Conservation (phyloP, 2,329 filamentous ascomycete genomes). For the Aspergillus nomiae region DNA sequence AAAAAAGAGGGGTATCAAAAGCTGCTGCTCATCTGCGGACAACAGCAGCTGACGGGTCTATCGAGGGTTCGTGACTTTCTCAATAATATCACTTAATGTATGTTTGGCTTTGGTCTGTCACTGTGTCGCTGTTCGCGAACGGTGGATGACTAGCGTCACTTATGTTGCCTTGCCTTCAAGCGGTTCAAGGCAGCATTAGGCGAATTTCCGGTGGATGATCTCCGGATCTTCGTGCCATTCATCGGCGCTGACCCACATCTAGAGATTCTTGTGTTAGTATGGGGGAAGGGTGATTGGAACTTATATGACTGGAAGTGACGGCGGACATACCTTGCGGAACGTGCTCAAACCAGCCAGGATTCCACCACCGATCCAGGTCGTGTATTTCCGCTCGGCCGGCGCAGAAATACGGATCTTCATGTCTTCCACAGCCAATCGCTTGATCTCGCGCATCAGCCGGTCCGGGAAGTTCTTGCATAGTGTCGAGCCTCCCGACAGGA, state of each 20-base stretch:
- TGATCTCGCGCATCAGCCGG: conserved; percentile 85
- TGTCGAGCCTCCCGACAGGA: conserved; percentile 92
- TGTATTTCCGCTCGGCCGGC: conserved; percentile 96
- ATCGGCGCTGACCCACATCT: conserved; percentile 99
- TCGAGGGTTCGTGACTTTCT: conserved; percentile 6
- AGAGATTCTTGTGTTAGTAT: background rate
- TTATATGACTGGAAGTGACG: background rate
- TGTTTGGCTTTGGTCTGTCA: background rate
- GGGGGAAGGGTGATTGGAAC: background rate
- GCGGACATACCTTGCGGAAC: conserved; percentile 81
- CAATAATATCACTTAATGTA: conserved; percentile 9
- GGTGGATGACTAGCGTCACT: background rate
- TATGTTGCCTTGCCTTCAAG: background rate
- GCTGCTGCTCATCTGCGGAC: conserved; percentile 13
- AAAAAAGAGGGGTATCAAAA: conserved; percentile 34
- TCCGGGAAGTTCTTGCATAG: conserved; percentile 97
- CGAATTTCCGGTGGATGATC: conserved; percentile 98
- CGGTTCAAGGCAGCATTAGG: conserved; percentile 51
- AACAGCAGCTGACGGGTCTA: conserved; percentile 6
- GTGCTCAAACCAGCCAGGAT: conserved; percentile 96
- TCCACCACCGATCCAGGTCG: conserved; percentile 97
- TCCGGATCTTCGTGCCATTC: conserved; percentile 99
- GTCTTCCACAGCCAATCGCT: conserved; percentile 92
- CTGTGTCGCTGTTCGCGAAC: background rate
- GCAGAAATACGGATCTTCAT: conserved; percentile 99